Evolutionary conservation across 805 yeast species (phyloP).

Genomic region (Myxozyma udenii): DNA sequence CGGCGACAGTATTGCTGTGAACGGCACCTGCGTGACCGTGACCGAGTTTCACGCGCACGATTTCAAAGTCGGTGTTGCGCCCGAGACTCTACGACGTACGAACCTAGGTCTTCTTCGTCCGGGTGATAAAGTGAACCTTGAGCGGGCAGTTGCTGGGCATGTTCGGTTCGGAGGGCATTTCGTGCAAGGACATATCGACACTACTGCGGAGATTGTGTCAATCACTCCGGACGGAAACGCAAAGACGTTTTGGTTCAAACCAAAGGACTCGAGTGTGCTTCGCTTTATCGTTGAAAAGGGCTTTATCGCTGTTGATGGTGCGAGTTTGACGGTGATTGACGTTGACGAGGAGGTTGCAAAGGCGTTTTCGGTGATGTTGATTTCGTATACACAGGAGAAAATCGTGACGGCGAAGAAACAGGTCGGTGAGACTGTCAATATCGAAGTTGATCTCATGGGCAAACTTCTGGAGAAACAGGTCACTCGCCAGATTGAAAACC

Average conservation of each 20-base stretch:
- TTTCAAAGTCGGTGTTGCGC: slow-evolving; percentile 89
- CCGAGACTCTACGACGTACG: slow-evolving; percentile 83
- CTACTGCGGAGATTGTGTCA: slow-evolving; percentile 64
- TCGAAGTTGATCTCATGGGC: slow-evolving; percentile 94
- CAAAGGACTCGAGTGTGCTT: slow-evolving; percentile 42
- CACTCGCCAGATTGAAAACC: slow-evolving; percentile 43
- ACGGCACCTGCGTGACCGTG: slow-evolving; percentile 81
- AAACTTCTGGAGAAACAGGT: slow-evolving; percentile 88
- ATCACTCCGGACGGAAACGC: slow-evolving; percentile 67
- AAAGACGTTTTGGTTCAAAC: slow-evolving; percentile 70
- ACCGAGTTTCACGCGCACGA: slow-evolving; percentile 61
- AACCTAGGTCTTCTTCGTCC: slow-evolving; percentile 59
- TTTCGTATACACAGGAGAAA: slow-evolving; percentile 80
- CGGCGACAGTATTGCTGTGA: slow-evolving; percentile 90
- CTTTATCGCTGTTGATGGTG: slow-evolving; percentile 88
- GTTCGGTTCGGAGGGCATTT: slow-evolving; percentile 94
- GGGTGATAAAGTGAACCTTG: slow-evolving; percentile 75
- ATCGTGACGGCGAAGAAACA: slow-evolving; percentile 66
- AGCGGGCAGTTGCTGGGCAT: slow-evolving; percentile 81
- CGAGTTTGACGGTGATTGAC: slow-evolving; percentile 79
- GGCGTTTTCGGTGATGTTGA: slow-evolving; percentile 80
- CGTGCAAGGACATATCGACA: slow-evolving; percentile 97
- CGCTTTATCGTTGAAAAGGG: slow-evolving; percentile 92
- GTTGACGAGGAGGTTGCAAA: slow-evolving; percentile 55
- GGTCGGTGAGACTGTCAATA: slow-evolving; percentile 67